phyloP scores from a whole-genome alignment of 805 yeast genomes.

The Teunomyces barrocoloradensis region DNA sequence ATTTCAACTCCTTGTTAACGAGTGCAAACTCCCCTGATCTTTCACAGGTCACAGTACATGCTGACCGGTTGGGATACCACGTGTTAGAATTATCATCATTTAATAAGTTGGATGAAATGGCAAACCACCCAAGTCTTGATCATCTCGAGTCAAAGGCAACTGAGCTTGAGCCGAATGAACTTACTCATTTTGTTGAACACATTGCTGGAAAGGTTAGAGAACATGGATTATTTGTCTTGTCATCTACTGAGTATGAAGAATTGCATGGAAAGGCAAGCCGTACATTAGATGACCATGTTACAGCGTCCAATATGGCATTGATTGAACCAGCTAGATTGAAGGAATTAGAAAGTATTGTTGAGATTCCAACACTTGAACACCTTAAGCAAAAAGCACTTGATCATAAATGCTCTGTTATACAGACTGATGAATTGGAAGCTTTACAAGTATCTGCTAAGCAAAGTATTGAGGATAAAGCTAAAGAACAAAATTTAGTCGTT shows the following conservation, averaged over 20 bases:
- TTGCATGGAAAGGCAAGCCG: slow-evolving; percentile 11
- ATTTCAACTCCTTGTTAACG: neutral
- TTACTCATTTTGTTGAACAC: neutral
- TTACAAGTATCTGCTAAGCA: slow-evolving; percentile 9
- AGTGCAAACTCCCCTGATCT: slow-evolving; percentile 2
- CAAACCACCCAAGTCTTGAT: slow-evolving; percentile 15
- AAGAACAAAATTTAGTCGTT: slow-evolving; percentile 12
- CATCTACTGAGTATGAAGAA: slow-evolving; percentile 15
- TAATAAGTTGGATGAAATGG: slow-evolving; percentile 10
- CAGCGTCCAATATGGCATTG: slow-evolving; percentile 12
- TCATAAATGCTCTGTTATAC: slow-evolving; percentile 7
- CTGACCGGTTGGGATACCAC: neutral
- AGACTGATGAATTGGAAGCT: slow-evolving; percentile 12
- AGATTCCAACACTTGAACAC: slow-evolving; percentile 14
- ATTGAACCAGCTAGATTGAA: slow-evolving; percentile 18
- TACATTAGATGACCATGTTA: slow-evolving; percentile 14
- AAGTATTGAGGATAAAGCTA: slow-evolving; percentile 7
- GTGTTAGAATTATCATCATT: slow-evolving; percentile 8
- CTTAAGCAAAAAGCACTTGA: slow-evolving; percentile 14
- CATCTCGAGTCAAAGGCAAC: slow-evolving; percentile 12
- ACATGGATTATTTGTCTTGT: slow-evolving; percentile 16
- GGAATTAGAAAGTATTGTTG: slow-evolving; percentile 11
- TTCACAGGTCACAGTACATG: slow-evolving; percentile 11
- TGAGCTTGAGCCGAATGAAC: slow-evolving; percentile 13
- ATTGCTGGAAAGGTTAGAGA: slow-evolving; percentile 17